Evolutionary conservation across 176 grass and related monocot genomes (phyloP).

Genomic region (Oryza glaberrima): DNA sequence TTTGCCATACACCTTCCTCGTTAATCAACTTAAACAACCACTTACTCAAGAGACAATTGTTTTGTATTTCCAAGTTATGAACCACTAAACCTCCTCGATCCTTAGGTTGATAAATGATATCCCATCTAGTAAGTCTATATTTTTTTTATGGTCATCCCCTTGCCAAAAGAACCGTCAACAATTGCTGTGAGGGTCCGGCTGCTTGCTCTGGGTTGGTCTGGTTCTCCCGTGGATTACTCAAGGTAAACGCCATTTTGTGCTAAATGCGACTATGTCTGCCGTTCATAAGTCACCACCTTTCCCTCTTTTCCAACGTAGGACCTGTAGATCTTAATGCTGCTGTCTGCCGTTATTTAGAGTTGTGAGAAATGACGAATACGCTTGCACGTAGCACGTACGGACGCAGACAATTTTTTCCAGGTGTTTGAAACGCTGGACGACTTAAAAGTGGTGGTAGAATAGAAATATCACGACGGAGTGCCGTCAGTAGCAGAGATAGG

Average conservation of each 20-base stretch:
- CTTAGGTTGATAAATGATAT: too few species aligned
- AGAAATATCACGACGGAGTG: not conserved
- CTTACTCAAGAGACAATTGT: too few species aligned
- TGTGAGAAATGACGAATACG: not conserved
- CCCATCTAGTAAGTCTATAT: too few species aligned
- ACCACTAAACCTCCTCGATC: too few species aligned
- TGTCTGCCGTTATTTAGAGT: not conserved
- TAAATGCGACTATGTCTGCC: not conserved
- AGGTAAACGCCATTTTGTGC: not conserved
- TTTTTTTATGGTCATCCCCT: too few species aligned
- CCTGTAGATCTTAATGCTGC: not conserved
- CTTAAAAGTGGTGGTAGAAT: not conserved
- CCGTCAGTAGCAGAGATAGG: not conserved
- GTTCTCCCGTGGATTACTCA: not conserved
- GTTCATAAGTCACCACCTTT: not conserved
- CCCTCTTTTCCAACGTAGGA: not conserved
- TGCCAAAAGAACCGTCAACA: constrained; percentile 11
- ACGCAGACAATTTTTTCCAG: not conserved
- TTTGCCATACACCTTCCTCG: too few species aligned
- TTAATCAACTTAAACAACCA: too few species aligned
- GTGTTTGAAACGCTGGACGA: not conserved
- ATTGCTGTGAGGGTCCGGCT: not conserved
- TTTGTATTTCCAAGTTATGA: too few species aligned
- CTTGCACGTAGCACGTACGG: not conserved
- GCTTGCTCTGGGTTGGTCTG: not conserved